Base-by-base conservation (phyloP, 768 basidiomycete species). In the Daedaleopsis nitida region DNA sequence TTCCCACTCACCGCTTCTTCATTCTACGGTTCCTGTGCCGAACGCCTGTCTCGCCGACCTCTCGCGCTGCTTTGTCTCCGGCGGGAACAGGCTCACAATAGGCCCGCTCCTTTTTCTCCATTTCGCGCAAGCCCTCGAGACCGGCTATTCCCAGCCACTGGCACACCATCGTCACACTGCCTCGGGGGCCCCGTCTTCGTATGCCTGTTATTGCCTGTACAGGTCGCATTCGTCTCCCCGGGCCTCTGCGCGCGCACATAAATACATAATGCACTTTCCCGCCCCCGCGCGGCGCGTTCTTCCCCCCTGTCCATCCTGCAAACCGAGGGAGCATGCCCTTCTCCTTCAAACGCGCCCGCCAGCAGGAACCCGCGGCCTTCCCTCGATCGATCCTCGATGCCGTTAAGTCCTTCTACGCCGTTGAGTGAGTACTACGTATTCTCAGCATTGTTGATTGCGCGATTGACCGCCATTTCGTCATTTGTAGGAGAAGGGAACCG, bases 311-410 rank as follows among this genome's bases (percentile, higher is more conserved):
- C 55, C 43, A 48, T 61, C 58, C 53, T 34, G 55, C 39, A 42
- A 42, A 37, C 51, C 59, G 37, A 27, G 42, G 50, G 45, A 73
- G 67, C 63, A 79, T 80, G 76, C 68, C 78, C 66, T 75, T 71
- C 63, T 73, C 77, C 57, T 75, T 81, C 68, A 78, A 75, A 74
- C 78, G 76, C 65, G 55, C 82, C 34, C 81, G 78, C 67, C 80
- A 77, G 63, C 76, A 76, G 64, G 80, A 80, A 66, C 65, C 80
- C 67, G 76, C 75, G 55, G 72, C 84, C 65, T 80, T 64, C 50
- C 58, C 80, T 59, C 80, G 76, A 56, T 85, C 85, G 43, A 78
- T 86, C 65, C 77, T 78, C 52, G 80, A 73, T 65, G 75, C 63
- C 14, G 63, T 67, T 47, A 67, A 62, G 52, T 55, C 66, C 17